Evolutionary conservation across 1,284 basidiomycete species (phyloP).

Genomic region (Leccinum subrobustum): DNA sequence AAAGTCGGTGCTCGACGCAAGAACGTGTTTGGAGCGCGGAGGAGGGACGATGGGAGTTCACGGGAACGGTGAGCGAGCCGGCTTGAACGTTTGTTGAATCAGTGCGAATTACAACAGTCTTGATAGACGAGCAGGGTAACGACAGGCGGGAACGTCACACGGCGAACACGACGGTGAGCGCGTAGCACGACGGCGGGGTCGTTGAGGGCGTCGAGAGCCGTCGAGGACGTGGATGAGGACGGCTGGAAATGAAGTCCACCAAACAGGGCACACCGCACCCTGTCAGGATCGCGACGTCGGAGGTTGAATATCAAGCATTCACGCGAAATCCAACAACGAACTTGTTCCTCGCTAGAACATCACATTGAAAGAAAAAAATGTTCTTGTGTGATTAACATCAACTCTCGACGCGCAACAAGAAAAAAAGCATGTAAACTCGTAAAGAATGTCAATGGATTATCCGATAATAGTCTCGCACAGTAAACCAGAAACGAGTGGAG

Average conservation of each 20-base stretch:
- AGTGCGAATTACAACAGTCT: slow-evolving; percentile 19
- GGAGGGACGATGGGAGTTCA: not conserved
- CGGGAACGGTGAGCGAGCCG: slow-evolving; percentile 11
- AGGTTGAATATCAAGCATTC: slow-evolving; percentile 28
- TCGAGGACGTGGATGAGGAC: slow-evolving; percentile 5
- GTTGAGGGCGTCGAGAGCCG: slow-evolving; percentile 8
- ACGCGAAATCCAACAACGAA: slow-evolving; percentile 3
- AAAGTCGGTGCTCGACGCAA: not conserved
- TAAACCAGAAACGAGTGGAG: slow-evolving; percentile 33
- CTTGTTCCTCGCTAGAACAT: slow-evolving; percentile 3
- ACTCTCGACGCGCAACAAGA: slow-evolving; percentile 24
- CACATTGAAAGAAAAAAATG: slow-evolving; percentile 11
- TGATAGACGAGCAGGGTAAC: not conserved
- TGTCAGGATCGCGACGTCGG: slow-evolving; percentile 21
- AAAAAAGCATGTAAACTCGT: slow-evolving; percentile 27
- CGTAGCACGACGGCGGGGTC: slow-evolving; percentile 12
- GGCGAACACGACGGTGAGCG: slow-evolving; percentile 11
- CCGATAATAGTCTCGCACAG: slow-evolving; percentile 36
- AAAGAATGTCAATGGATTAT: slow-evolving; percentile 40
- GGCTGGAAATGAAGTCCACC: slow-evolving; percentile 3
- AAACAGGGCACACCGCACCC: slow-evolving; percentile 12
- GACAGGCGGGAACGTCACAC: slow-evolving; percentile 11
- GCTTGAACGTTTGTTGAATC: slow-evolving; percentile 12
- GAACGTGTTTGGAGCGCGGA: not conserved
- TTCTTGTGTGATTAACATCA: slow-evolving; percentile 22